Evolutionary conservation across 169 alveolate genomes (phyloP).

Genomic region (Plasmodium relictum): DNA sequence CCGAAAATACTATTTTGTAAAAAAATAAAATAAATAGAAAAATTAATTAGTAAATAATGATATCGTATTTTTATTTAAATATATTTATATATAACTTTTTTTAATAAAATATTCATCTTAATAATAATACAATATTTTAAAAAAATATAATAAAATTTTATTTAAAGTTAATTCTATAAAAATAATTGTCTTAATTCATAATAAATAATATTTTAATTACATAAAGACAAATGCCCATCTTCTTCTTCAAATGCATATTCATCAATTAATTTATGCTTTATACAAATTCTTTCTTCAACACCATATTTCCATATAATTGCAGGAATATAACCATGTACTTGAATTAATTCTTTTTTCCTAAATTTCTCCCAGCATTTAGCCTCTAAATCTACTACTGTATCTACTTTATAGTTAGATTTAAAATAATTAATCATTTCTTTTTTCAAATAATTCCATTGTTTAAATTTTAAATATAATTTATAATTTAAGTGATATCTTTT

Average conservation of each 20-base stretch:
- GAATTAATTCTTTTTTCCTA: slow-evolving; percentile 64
- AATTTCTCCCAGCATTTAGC: slow-evolving; percentile 73
- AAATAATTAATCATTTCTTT: slow-evolving; percentile 56
- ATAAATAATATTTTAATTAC: slow-evolving; percentile 30
- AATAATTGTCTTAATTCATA: neutral
- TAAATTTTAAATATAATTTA: slow-evolving; percentile 49
- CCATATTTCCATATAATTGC: slow-evolving; percentile 85
- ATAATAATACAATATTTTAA: neutral
- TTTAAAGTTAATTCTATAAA: neutral
- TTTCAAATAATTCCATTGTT: slow-evolving; percentile 67
- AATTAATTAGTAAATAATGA: no score
- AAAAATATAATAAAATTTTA: neutral
- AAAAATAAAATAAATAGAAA: neutral
- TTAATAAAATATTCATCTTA: no score
- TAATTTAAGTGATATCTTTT: slow-evolving; percentile 67
- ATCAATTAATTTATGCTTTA: slow-evolving; percentile 76
- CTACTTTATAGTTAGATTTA: slow-evolving; percentile 32
- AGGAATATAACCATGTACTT: slow-evolving; percentile 81
- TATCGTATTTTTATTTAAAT: no score
- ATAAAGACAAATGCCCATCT: slow-evolving; percentile 87
- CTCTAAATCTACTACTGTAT: slow-evolving; percentile 51
- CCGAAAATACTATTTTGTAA: slow-evolving; percentile 81
- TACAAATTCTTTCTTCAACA: slow-evolving; percentile 78
- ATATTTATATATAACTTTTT: no score
- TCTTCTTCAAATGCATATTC: slow-evolving; percentile 89